phyloP scores from a whole-genome alignment of 2,329 filamentous ascomycete genomes.

The Spiromastix sp. region DNA sequence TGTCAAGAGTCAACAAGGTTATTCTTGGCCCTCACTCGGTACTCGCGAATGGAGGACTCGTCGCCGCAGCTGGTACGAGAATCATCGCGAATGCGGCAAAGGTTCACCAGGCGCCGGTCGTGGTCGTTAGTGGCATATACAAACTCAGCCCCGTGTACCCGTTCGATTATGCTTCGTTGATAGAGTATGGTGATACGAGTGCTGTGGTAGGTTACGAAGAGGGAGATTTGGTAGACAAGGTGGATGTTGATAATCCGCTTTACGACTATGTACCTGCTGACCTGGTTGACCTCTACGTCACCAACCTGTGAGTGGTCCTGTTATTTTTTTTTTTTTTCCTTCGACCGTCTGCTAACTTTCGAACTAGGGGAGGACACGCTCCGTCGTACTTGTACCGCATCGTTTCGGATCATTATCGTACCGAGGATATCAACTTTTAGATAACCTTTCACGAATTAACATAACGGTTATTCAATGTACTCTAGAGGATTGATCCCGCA shows the following conservation, averaged over 20 bases:
- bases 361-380: constrained; percentile 47
- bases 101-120: constrained; percentile 70
- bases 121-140: constrained; percentile 85
- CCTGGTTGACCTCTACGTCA: constrained; percentile 54
- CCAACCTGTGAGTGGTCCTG: constrained; percentile 56
- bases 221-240: constrained; percentile 64
- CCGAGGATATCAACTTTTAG: constrained; percentile 48
- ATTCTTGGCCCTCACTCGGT: constrained; percentile 81
- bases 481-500: too few species aligned
- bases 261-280: constrained; percentile 75
- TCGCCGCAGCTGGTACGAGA: constrained; percentile 74
- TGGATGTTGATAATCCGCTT: constrained; percentile 67
- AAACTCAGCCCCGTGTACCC: constrained; percentile 86
- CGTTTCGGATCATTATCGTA: constrained; percentile 54
- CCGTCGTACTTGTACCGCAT: constrained; percentile 56
- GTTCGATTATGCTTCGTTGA: constrained; percentile 67
- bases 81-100: constrained; percentile 78
- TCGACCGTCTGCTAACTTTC: constrained; percentile 10
- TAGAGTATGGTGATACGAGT: constrained; percentile 77
- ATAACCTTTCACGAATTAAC: too few species aligned
- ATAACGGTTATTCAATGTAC: too few species aligned
- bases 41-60: constrained; percentile 74
- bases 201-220: constrained; percentile 69
- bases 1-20: constrained; percentile 92
- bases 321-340: not conserved